Evolutionary conservation across 352 stramenopile genomes (phyloP), one percentile per base, ranked within the genome.

Genomic region (Heterotrichella gracilis): DNA sequence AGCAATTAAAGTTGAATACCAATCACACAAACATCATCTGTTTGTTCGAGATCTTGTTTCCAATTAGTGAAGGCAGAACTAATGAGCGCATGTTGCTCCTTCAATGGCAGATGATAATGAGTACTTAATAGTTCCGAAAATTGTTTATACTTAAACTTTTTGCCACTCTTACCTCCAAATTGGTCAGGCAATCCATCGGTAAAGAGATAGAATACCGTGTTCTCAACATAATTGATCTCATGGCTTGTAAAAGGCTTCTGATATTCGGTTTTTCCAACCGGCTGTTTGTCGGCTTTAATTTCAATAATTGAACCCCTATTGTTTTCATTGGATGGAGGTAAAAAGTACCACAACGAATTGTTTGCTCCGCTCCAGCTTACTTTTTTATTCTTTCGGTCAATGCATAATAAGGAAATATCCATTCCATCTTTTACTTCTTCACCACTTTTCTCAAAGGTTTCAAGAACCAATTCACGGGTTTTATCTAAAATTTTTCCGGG

Each of bases 141-240:
- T 53, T 53, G 32, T 53, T 53, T 53, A n/a, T 53, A 53, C n/a
- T 53, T 53, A n/a, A 53, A 53, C n/a, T 53, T 53, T 53, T 53
- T 53, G 9, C 32, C 32, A 53, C 9, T 9, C 32, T 9, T 9
- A 17, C 32, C 32, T 9, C 32, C 32, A 53, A 53, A 53, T n/a
- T 53, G 32, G 32, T 53, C 32, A n/a, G 32, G 9, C 9, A 53
- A 53, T 17, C 32, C 32, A 53, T 53, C 32, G 32, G 32, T 53
- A n/a, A 53, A 53, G 9, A 53, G n/a, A 53, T 53, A 53, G n/a
- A 53, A 53, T 17, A n/a, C n/a, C n/a, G 32, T 53, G n/a, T 53
- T 53, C n/a, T 9, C n/a, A 17, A 17, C n/a, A n/a, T 53, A 53
- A 17, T 53, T n/a, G n/a, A 53, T 53, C 32, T 53, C 9, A n/a